Base-by-base conservation (phyloP, 176 grass and related monocot species). In the Metroxylon sagu region DNA sequence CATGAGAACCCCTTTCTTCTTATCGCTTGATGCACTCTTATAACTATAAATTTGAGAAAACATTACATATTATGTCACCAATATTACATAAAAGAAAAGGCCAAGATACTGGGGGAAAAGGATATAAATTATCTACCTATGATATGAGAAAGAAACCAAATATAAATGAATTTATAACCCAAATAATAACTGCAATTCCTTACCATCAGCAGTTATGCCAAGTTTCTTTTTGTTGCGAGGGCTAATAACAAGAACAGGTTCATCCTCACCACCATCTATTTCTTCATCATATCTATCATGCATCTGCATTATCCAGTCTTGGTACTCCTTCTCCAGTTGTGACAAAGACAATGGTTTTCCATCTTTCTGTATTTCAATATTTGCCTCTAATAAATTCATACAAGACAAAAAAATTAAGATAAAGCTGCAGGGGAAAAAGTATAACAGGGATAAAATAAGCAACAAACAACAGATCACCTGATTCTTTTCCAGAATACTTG, bases 241-340 rank as follows among this genome's bases (percentile, higher is more conserved):
- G 15, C 61, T 74, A 55, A 83, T 62, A 55, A 78, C 63, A 76
- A 74, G 29, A 25, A 23, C 67, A 56, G 75, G 64, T 25, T 83
- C 62, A 18, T 74, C 48, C 26, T 78, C 59, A 18, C 80, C 80
- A 21, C 48, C 64, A 48, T 83, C 62, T 4, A 83, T 60, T 83
- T 83, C 80, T 61, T 58, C 25, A 30, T 83, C 80, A 83, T 83
- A 83, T 14, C 18, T 51, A 61, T 53, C 75, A 78, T 83, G 80
- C 80, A 83, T 83, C 50, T 60, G 59, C 19, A 18, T 78, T 54
- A 83, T 73, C 80, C 80, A 83, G 23, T 74, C 52, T 1, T 52
- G 57, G 48, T 83, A 83, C 3, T 73, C 57, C 61, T 64, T 78
- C 59, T 83, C 69, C 17, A 83, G 19, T 21, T 78, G 74, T 0